Percentiles rank a stretch among this genome's conserved stretches.
Evolutionary conservation across 1,139 yeast species (phyloP).

Genomic region (Neolecta irregularis): DNA sequence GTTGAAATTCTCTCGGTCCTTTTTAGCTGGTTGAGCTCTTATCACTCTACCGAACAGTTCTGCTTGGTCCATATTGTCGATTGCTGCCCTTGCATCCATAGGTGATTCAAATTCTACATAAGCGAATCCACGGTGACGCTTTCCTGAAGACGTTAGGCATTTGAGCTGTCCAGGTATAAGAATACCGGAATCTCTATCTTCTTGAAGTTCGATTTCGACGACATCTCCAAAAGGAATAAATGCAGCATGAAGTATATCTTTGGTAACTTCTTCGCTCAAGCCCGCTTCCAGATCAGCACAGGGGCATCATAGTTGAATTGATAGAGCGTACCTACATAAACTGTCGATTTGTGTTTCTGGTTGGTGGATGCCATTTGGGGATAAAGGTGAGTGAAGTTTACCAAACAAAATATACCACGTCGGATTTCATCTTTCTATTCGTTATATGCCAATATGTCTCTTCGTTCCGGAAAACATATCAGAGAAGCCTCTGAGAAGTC

Average conservation of each 20-base stretch:
- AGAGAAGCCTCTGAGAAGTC: no score
- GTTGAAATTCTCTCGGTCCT: slow-evolving; percentile 12
- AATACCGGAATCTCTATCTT: slow-evolving; percentile 12
- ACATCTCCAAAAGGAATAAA: slow-evolving; percentile 28
- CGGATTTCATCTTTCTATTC: no score
- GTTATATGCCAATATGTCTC: no score
- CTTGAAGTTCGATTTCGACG: slow-evolving; percentile 18
- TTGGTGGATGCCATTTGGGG: no score
- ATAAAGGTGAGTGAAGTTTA: no score
- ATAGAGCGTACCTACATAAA: no score
- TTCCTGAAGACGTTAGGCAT: slow-evolving; percentile 6
- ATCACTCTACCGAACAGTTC: slow-evolving; percentile 21
- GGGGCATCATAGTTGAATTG: no score
- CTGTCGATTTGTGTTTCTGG: no score
- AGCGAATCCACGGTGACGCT: slow-evolving; percentile 19
- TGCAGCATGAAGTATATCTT: slow-evolving; percentile 11
- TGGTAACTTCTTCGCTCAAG: slow-evolving; percentile 12
- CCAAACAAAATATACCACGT: no score
- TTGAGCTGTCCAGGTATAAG: background rate
- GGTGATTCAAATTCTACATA: slow-evolving; percentile 21
- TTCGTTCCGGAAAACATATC: no score
- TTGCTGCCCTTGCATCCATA: slow-evolving; percentile 25
- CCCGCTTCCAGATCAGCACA: no score
- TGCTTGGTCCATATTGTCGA: slow-evolving; percentile 25
- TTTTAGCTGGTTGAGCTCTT: slow-evolving; percentile 19